phyloP scores from a whole-genome alignment of 2,329 filamentous ascomycete species.

The Dactylonectria macrodidyma region DNA sequence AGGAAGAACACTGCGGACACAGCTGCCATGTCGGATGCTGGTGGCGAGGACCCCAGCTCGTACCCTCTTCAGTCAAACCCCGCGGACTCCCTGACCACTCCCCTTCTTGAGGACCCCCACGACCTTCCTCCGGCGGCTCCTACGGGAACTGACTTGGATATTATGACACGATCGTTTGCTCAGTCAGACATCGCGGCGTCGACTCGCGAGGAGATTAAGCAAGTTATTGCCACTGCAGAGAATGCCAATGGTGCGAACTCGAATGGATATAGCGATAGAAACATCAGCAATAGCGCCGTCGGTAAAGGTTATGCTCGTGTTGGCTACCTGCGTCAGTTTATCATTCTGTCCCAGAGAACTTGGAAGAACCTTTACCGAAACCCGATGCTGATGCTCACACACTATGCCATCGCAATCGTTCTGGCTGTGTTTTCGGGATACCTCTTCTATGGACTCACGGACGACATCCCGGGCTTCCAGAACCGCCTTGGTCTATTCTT shows the following conservation, averaged over 20 bases:
- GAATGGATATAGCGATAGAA: slow-evolving; percentile 67
- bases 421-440: slow-evolving; percentile 95
- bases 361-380: slow-evolving; percentile 99
- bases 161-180: slow-evolving; percentile 82
- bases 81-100: slow-evolving; percentile 63
- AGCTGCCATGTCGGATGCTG: slow-evolving; percentile 72
- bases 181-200: slow-evolving; percentile 82
- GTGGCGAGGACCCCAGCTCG: slow-evolving; percentile 64
- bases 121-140: slow-evolving; percentile 72
- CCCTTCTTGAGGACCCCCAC: slow-evolving; percentile 79
- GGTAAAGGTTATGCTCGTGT: slow-evolving; percentile 88
- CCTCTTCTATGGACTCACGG: slow-evolving; percentile 95
- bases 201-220: slow-evolving; percentile 84
- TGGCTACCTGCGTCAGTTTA: slow-evolving; percentile 84
- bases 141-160: slow-evolving; percentile 83
- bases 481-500: slow-evolving; percentile 98
- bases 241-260: slow-evolving; percentile 76
- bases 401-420: slow-evolving; percentile 97
- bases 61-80: slow-evolving; percentile 67
- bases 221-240: slow-evolving; percentile 75
- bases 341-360: slow-evolving; percentile 89
- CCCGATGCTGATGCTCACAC: slow-evolving; percentile 97
- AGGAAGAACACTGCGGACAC: slow-evolving; percentile 76
- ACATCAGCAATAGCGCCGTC: slow-evolving; percentile 70
- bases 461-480: slow-evolving; percentile 97